These are phyloP conservation scores for Aspergillus fischeri DNA, from an alignment of 2,329 filamentous ascomycete genomes.

Conservation along the genomic window DNA sequence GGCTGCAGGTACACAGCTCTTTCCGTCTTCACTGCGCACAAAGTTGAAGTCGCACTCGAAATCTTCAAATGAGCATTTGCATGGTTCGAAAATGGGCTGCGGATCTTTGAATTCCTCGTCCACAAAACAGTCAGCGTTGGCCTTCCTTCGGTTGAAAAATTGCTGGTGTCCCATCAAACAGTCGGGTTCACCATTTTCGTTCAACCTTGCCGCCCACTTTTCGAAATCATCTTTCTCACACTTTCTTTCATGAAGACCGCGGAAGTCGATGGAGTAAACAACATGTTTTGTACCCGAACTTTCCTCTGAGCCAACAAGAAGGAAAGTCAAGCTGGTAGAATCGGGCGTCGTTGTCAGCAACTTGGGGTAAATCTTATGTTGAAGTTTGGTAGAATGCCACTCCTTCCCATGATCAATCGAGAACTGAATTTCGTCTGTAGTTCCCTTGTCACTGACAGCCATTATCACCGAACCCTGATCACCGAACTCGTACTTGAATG, in stretches of 20 bases:
- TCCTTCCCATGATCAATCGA: slow-evolving; percentile 85
- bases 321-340: slow-evolving; percentile 86
- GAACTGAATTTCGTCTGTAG: slow-evolving; percentile 63
- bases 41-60: slow-evolving; percentile 99
- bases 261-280: slow-evolving; percentile 78
- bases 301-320: slow-evolving; percentile 65
- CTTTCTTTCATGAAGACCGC: slow-evolving; percentile 70
- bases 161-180: slow-evolving; percentile 97
- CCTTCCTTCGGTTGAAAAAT: slow-evolving; percentile 78
- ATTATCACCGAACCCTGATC: slow-evolving; percentile 87
- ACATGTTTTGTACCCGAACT: slow-evolving; percentile 51
- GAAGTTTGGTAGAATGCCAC: slow-evolving; percentile 71
- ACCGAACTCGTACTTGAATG: slow-evolving; percentile 95
- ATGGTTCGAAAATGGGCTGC: slow-evolving; percentile 64
- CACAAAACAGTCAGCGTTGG: slow-evolving; percentile 83
- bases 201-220: slow-evolving; percentile 78
- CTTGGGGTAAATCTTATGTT: slow-evolving; percentile 65
- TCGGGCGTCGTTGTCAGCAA: slow-evolving; percentile 85
- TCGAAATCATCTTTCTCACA: slow-evolving; percentile 73
- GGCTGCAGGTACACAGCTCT: slow-evolving; percentile 64
- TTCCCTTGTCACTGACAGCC: slow-evolving; percentile 66
- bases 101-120: slow-evolving; percentile 80
- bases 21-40: slow-evolving; percentile 59
- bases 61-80: slow-evolving; percentile 76
- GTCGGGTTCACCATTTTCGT: slow-evolving; percentile 73